These are phyloP conservation scores for Acacia crassicarpa DNA, from an alignment of 306 rosid genomes.

Conservation along the genomic window DNA sequence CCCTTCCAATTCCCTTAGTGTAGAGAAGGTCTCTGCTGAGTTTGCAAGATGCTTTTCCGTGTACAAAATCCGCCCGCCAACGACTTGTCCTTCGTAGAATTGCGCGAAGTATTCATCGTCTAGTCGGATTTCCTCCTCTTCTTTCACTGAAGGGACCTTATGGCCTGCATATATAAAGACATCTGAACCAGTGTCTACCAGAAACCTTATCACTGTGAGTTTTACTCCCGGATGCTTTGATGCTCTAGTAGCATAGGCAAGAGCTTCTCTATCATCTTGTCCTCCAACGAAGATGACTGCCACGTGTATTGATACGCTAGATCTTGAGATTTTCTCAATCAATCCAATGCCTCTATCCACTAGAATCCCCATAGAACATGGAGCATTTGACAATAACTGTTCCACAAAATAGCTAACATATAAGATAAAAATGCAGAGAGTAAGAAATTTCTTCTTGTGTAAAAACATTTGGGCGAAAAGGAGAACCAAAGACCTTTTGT, in stretches of 20 bases:
- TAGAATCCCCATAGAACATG: slow-evolving; percentile 88
- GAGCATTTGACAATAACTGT: slow-evolving; percentile 74
- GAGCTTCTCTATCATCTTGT: slow-evolving; percentile 87
- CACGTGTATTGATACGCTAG: slow-evolving; percentile 42
- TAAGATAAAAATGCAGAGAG: neutral
- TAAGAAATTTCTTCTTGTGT: neutral
- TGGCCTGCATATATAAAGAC: slow-evolving; percentile 52
- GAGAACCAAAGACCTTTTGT: neutral
- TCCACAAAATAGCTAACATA: slow-evolving; percentile 14
- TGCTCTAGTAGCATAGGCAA: slow-evolving; percentile 65
- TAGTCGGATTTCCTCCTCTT: slow-evolving; percentile 61
- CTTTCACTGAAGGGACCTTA: slow-evolving; percentile 47
- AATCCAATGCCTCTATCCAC: slow-evolving; percentile 90
- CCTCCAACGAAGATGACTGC: slow-evolving; percentile 88
- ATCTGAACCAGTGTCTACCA: slow-evolving; percentile 63
- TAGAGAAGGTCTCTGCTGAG: slow-evolving; percentile 76
- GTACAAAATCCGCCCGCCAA: slow-evolving; percentile 55
- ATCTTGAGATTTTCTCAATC: slow-evolving; percentile 55
- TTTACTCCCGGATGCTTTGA: slow-evolving; percentile 75
- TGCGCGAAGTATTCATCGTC: slow-evolving; percentile 84
- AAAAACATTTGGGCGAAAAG: no score
- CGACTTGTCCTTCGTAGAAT: slow-evolving; percentile 67
- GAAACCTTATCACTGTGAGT: slow-evolving; percentile 75
- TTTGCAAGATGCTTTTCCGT: slow-evolving; percentile 81
- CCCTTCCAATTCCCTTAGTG: slow-evolving; percentile 79